Evolutionary conservation across 148 eudicot genomes (phyloP), one percentile per base, ranked within the genome.

Genomic region (Cornus florida): DNA sequence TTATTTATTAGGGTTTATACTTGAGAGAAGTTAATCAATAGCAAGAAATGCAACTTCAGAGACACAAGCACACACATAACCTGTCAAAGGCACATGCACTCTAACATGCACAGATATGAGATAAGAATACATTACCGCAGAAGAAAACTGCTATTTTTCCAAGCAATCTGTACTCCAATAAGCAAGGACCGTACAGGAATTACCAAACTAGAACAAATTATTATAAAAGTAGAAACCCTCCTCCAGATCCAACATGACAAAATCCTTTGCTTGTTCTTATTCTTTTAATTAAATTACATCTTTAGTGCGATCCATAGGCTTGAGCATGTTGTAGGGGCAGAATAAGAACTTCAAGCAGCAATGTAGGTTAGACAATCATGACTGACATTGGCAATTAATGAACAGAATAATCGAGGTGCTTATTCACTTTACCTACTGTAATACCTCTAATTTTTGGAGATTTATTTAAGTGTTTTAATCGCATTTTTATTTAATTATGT

Each of bases 31-130:
- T 35, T 32, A 64, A 32, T 71, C 16, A 60, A 22, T 13, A 66
- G 22, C 32, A 67, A n/a, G 31, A 32, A 75, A 65, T 67, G 75
- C 60, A 78, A 81, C 48, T 46, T 75, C 73, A 70, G 3, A 22
- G 11, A 14, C 41, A 75, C 9, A 19, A 64, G 59, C 35, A 41
- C 20, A 66, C 5, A 23, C 53, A 20, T 6, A 62, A 20, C 66
- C 66, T 24, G 24, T n/a, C 23, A 5, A 62, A 62, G 19, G 2
- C 4, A 1, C 17, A 62, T 6, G 4, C 23, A 19, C 66, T 2
- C 66, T 10, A 0, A 57, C 62, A 62, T 20, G 23, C 17, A 14
- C 59, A 53, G 59, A 43, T 17, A 7, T 53, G 53, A 16, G 14
- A 53, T 16, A 53, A 53, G 19, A 53, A 53, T 11, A 53, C 7